A percentile compares a stretch with the other conserved stretches of the same genome.
Conservation (phyloP, 352 stramenopile species). For the Globisporangium cederbergense region DNA sequence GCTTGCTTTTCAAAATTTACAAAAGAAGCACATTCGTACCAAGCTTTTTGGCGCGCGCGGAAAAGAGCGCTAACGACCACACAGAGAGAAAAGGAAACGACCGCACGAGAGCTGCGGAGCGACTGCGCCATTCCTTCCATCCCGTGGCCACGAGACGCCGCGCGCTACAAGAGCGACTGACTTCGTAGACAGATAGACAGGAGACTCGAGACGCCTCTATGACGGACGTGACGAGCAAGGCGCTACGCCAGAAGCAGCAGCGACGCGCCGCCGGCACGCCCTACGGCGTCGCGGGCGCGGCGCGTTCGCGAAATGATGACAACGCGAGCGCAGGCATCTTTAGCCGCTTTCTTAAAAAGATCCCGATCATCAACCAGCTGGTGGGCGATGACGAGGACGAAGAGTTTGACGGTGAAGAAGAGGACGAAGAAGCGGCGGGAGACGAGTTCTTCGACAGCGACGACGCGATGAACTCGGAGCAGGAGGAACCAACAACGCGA, state of each 20-base stretch:
- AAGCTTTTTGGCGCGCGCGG: constrained; percentile 8
- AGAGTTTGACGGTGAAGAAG: constrained; percentile 16
- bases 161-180: too few species aligned
- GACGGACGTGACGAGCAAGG: constrained; percentile 11
- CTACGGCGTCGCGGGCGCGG: constrained; percentile 24
- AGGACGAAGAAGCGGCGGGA: constrained; percentile 1
- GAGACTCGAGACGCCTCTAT: neutral
- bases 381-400: constrained; percentile 37
- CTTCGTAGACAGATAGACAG: neutral
- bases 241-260: constrained; percentile 21
- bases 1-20: too few species aligned
- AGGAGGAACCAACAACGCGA: constrained; percentile 23
- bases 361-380: constrained; percentile 61
- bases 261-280: constrained; percentile 37
- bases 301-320: constrained; percentile 14
- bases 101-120: neutral
- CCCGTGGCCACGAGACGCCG: neutral
- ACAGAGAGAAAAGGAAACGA: constrained; percentile 9
- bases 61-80: constrained; percentile 10
- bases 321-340: constrained; percentile 32
- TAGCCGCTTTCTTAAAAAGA: constrained; percentile 54
- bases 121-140: constrained; percentile 8
- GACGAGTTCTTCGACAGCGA: constrained; percentile 5
- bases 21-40: too few species aligned
- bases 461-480: constrained; percentile 20